A percentile compares a stretch with the other conserved stretches of the same genome.
Evolutionary conservation across 495 filamentous ascomycete genomes (phyloP).

Genomic region (Mytilinidion resinicola): DNA sequence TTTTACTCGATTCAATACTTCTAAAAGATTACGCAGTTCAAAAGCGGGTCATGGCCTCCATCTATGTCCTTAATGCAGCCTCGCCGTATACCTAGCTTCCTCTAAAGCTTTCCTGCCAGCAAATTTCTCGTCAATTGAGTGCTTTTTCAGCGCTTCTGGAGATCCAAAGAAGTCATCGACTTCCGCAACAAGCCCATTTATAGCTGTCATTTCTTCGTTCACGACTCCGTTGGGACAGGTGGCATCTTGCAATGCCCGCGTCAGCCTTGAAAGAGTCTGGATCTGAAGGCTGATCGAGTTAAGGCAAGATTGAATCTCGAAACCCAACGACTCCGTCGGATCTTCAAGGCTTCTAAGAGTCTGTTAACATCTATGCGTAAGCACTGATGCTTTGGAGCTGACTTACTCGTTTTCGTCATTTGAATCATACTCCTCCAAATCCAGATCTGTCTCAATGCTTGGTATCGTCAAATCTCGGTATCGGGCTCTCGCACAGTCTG

Average conservation of each 20-base stretch:
- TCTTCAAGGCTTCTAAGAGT: background rate
- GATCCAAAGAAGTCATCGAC: conserved; percentile 12
- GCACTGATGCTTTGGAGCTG: background rate
- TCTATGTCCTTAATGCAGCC: background rate
- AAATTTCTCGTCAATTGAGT: conserved; percentile 1
- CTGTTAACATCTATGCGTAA: background rate
- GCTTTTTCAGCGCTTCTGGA: background rate
- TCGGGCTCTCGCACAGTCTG: conserved; percentile 1
- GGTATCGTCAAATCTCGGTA: conserved; percentile 12
- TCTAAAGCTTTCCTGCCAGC: conserved; percentile 15
- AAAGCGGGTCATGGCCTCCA: no score
- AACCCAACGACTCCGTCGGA: conserved; percentile 3
- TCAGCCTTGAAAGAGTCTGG: conserved; percentile 11
- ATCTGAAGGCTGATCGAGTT: conserved; percentile 13
- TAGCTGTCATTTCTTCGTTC: conserved; percentile 3
- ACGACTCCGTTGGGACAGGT: background rate
- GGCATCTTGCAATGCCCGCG: conserved; percentile 13
- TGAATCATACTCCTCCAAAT: background rate
- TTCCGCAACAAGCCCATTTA: conserved; percentile 3
- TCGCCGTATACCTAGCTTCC: conserved; percentile 11
- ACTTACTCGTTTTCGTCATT: conserved; percentile 9
- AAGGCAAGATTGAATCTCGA: conserved; percentile 9
- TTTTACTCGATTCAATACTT: no score
- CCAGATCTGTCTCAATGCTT: background rate
- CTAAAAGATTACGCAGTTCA: no score